Evolutionary conservation across 2,329 filamentous ascomycete genomes (phyloP).

Genomic region (Fusarium cicatricum): DNA sequence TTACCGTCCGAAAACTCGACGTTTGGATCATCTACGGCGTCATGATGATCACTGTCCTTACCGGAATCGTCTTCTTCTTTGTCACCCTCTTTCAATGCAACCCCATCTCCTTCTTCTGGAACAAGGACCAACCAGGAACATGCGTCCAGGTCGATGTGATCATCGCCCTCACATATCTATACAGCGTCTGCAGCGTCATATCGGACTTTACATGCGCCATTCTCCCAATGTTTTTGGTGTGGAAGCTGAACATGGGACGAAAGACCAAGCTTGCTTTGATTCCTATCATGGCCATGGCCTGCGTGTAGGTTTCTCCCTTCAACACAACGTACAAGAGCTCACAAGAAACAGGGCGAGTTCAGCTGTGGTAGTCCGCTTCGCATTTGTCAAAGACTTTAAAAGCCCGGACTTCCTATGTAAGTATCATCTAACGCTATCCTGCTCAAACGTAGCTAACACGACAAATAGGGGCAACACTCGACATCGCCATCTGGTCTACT

Average conservation of each 20-base stretch:
- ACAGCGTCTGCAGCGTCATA: conserved; percentile 58
- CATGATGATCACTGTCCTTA: conserved; percentile 48
- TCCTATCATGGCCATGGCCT: conserved; percentile 64
- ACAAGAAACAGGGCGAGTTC: conserved; percentile 50
- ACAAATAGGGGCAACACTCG: conserved; percentile 47
- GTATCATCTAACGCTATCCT: conserved; percentile 17
- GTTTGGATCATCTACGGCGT: conserved; percentile 48
- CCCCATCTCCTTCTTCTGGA: conserved; percentile 53
- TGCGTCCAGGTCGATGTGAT: conserved; percentile 55
- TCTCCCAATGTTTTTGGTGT: conserved; percentile 62
- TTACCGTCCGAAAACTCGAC: conserved; percentile 47
- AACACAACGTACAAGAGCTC: conserved; percentile 7
- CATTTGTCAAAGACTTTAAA: conserved; percentile 49
- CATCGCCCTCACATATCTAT: conserved; percentile 60
- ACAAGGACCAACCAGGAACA: conserved; percentile 44
- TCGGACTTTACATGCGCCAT: conserved; percentile 62
- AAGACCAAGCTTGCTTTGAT: conserved; percentile 61
- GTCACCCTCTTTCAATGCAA: conserved; percentile 52
- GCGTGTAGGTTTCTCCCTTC: conserved; percentile 49
- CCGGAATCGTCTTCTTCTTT: conserved; percentile 52
- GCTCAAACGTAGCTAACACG: conserved; percentile 5
- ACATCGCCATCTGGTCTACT: conserved; percentile 59
- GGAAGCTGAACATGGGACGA: conserved; percentile 61
- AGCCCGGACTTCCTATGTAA: conserved; percentile 55
- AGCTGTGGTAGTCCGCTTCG: conserved; percentile 53